Conservation (phyloP, 1,284 basidiomycete genomes). For the Rhodotorula glutinis region DNA sequence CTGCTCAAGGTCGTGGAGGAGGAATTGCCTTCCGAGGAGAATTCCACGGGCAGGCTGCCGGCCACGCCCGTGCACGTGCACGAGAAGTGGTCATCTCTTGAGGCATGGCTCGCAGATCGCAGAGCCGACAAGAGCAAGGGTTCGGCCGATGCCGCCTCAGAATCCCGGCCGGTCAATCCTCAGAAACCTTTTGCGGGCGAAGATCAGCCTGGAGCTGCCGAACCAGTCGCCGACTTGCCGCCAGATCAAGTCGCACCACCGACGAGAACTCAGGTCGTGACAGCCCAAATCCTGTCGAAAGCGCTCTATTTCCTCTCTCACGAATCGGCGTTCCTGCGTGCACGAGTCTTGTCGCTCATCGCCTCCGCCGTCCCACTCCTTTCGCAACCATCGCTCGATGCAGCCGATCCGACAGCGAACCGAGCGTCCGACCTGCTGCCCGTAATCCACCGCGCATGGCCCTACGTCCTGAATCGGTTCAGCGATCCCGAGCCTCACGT, state of each 20-base stretch:
- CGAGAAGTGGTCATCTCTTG: constrained; percentile 53
- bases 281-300: constrained; percentile 64
- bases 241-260: not conserved
- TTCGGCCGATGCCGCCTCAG: constrained; percentile 46
- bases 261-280: constrained; percentile 26
- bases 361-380: constrained; percentile 69
- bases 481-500: constrained; percentile 56
- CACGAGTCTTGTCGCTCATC: constrained; percentile 71
- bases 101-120: constrained; percentile 63
- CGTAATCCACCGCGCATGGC: constrained; percentile 80
- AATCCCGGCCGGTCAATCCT: constrained; percentile 49
- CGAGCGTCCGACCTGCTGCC: constrained; percentile 69
- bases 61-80: not conserved
- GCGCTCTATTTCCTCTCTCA: constrained; percentile 88
- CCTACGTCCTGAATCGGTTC: constrained; percentile 77
- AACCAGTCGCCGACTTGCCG: not conserved
- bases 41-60: not conserved
- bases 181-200: constrained; percentile 29
- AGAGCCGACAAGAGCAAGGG: constrained; percentile 47
- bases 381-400: constrained; percentile 46
- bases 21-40: constrained; percentile 40
- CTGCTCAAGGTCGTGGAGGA: constrained; percentile 66
- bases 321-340: constrained; percentile 72
- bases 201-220: not conserved
- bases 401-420: not conserved